A percentile compares a stretch with the other conserved stretches of the same genome.
phyloP scores from a whole-genome alignment of 208 protist species.

The Leishmania tropica region DNA sequence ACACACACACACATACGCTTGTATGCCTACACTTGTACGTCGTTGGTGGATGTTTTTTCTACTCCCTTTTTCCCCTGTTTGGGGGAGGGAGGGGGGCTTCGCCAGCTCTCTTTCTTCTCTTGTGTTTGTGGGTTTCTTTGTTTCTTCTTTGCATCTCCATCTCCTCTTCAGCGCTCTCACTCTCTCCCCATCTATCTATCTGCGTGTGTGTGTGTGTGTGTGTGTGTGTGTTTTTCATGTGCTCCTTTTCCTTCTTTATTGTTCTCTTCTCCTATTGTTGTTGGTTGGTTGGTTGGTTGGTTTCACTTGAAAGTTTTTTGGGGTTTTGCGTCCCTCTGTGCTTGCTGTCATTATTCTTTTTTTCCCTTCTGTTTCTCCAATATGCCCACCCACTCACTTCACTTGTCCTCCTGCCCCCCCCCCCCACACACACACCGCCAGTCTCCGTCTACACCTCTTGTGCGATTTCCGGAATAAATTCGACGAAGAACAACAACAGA shows the following conservation, averaged over 20 bases:
- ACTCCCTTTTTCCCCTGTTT: background rate
- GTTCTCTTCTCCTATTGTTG: background rate
- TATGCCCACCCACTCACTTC: constrained; percentile 3
- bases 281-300: too few relatives aligned
- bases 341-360: constrained; percentile 6
- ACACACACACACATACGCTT: background rate
- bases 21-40: background rate
- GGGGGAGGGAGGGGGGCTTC: background rate
- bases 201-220: background rate
- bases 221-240: background rate
- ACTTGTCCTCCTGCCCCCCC: background rate
- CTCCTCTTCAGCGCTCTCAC: background rate
- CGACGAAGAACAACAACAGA: background rate
- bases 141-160: background rate
- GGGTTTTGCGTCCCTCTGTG: constrained; percentile 1
- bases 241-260: constrained; percentile 5
- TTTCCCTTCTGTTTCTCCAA: background rate
- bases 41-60: background rate
- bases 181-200: background rate
- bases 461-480: constrained; percentile 1
- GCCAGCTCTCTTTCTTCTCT: background rate
- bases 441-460: background rate
- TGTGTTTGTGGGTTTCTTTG: background rate
- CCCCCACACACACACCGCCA: background rate
- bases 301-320: background rate